Conservation (phyloP, 371 early-diverging fungal genomes). For the Mycotypha africana region DNA sequence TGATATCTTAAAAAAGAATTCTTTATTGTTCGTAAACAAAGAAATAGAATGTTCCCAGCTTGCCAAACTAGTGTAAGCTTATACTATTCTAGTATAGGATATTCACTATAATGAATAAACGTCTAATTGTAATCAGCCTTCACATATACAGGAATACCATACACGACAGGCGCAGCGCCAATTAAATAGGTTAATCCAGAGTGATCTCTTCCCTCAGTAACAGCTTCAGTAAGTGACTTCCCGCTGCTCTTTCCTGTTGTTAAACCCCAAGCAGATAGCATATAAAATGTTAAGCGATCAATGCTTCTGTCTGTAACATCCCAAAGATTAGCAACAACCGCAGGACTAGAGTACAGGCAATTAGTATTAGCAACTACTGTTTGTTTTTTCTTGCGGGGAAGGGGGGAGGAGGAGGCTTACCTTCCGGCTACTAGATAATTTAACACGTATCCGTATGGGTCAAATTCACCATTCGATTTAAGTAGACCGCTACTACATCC, state of each 20-base stretch:
- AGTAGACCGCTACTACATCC: slow-evolving; percentile 90
- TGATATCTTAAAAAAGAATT: too few species aligned
- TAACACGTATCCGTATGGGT: slow-evolving; percentile 75
- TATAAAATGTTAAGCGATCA: slow-evolving; percentile 74
- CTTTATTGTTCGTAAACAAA: background rate
- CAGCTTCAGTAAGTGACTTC: slow-evolving; percentile 68
- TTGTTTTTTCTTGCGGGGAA: too few species aligned
- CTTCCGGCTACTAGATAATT: slow-evolving; percentile 79
- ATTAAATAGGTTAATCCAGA: slow-evolving; percentile 42
- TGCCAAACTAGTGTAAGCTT: too few species aligned
- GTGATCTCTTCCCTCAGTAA: slow-evolving; percentile 63
- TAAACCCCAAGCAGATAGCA: slow-evolving; percentile 75
- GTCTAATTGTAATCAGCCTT: too few species aligned
- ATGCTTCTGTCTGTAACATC: slow-evolving; percentile 99
- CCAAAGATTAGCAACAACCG: slow-evolving; percentile 96
- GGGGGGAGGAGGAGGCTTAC: too few species aligned
- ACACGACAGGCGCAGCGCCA: slow-evolving; percentile 91
- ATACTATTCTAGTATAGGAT: too few species aligned
- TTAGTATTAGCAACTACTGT: background rate
- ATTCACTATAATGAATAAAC: too few species aligned
- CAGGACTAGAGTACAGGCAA: slow-evolving; percentile 47
- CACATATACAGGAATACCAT: slow-evolving; percentile 86
- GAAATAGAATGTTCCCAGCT: too few species aligned
- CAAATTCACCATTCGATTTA: slow-evolving; percentile 75
- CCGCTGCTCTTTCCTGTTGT: background rate